Evolutionary conservation across 352 stramenopile species (phyloP), one percentile per base, ranked within the genome.

Genomic region (Phytophthora tentaculata): DNA sequence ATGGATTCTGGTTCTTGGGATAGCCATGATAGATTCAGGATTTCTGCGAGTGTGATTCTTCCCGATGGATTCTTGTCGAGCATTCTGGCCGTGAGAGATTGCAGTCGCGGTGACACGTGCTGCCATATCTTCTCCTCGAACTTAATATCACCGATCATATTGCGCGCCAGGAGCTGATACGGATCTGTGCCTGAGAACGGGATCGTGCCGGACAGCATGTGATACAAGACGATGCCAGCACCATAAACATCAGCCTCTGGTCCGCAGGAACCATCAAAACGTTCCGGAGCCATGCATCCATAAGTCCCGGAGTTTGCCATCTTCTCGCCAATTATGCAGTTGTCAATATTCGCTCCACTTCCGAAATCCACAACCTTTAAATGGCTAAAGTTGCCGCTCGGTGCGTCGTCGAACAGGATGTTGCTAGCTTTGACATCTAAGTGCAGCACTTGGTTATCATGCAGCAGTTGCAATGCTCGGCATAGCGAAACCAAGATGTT

Each of bases 321-420:
- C 26, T 72, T 77, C 29, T 60, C 37, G 4, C 8, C 48, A 13
- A 58, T 26, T 4, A 24, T 49, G 8, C 43, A 64, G 16, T 39
- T 57, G 28, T 43, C 56, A 47, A 65, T 51, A 24, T 65, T 65
- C 29, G 59, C 55, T 10, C 75, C 81, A 64, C 76, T 88, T 14
- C 83, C 83, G 65, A 91, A 91, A 61, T 89, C 83, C 51, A 89
- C 73, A 53, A 91, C 77, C 64, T 91, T 91, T 32, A 91, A 61
- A 47, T 85, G 83, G 17, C 57, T 55, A 47, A 89, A 88, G 41
- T 61, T 69, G 29, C 60, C 60, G 3, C 56, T 56, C 23, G 57
- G 63, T 24, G 76, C 65, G 9, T 71, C 63, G 57, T 91, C 83
- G 26, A 91, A 91, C 12, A 91, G 55, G 44, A 90, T 80, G 58